These are phyloP conservation scores for Candida stauntonica DNA, from an alignment of 805 yeast genomes.

Conservation along the genomic window DNA sequence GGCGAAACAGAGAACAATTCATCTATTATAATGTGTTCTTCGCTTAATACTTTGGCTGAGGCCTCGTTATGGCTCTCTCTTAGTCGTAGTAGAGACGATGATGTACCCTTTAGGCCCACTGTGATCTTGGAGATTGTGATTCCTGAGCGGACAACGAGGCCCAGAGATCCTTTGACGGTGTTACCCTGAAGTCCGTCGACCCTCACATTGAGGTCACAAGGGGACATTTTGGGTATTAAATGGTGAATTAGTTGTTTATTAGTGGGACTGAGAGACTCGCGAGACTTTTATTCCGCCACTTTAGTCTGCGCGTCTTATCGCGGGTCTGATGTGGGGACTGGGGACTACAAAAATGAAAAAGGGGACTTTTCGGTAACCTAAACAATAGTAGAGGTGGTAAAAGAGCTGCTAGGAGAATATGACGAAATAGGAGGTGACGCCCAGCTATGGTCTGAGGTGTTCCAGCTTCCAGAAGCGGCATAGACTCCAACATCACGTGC, in stretches of 20 bases:
- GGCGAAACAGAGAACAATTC: slow-evolving; percentile 11
- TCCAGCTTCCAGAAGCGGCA: too few relatives aligned
- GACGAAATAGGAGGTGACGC: too few relatives aligned
- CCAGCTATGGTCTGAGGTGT: too few relatives aligned
- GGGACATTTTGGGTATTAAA: slow-evolving; percentile 3
- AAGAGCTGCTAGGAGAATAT: too few relatives aligned
- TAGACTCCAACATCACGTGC: too few relatives aligned
- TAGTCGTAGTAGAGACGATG: not conserved
- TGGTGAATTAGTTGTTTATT: too few relatives aligned
- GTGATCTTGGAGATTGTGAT: slow-evolving; percentile 8
- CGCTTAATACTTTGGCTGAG: not conserved
- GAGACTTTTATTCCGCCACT: too few relatives aligned
- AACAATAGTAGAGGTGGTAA: too few relatives aligned
- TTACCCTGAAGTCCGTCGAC: slow-evolving; percentile 5
- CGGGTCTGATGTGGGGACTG: too few relatives aligned
- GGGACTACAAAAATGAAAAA: too few relatives aligned
- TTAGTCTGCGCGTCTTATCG: too few relatives aligned
- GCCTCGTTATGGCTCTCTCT: not conserved
- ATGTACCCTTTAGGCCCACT: slow-evolving; percentile 7
- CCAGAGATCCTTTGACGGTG: slow-evolving; percentile 5
- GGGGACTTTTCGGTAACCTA: too few relatives aligned
- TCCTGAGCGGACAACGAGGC: slow-evolving; percentile 7
- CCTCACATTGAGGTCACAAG: slow-evolving; percentile 9
- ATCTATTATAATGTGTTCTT: slow-evolving; percentile 8
- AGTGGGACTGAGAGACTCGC: not conserved